Base-by-base conservation (phyloP, 805 yeast genomes). In the Kodamaea jinghongensis region DNA sequence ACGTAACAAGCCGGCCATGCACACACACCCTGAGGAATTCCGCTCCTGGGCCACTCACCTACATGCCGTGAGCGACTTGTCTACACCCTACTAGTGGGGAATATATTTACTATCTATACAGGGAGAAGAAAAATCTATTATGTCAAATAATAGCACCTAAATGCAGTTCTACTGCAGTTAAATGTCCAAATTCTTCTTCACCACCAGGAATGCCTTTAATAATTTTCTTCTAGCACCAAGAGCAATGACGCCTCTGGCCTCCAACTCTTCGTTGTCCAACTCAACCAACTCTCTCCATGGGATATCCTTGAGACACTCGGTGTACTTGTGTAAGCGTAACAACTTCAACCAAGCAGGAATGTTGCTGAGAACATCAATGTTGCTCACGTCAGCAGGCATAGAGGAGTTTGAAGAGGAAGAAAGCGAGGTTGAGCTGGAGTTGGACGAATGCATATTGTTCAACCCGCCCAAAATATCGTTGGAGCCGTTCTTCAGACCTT, bases 151-250 rank as follows among this genome's bases (percentile, higher is more conserved):
- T 26, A 34, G 34, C 31, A 22, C 17, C 23, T 20, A 20, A 20
- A n/a, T 26, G 12, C 31, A 22, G 23, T 34, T 30, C 30, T 33
- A 25, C 26, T 31, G 7, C n/a, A 34, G 42, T 42, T 17, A 32
- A 26, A 31, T 27, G 20, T 34, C 39, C 31, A 33, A 34, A 13
- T 30, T 34, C 45, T 42, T 38, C 54, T 78, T 79, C 32, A 91
- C 96, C 41, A 81, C 83, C 44, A 81, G 86, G 67, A 93, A 93
- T 27, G 96, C 95, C 67, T 93, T 93, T 53, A 93, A 67, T 60
- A 93, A 75, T 65, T 93, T 93, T 42, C 97, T 78, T 47, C 99
- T 73, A 0, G 99, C 99, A 5, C 99, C 99, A 49, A 93, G 72
- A 0, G 99, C 97, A 49, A 81, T 77, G 29, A 93, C 96, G 5